phyloP scores from a whole-genome alignment of 305 asterid species.

The Fraxinus sp. region DNA sequence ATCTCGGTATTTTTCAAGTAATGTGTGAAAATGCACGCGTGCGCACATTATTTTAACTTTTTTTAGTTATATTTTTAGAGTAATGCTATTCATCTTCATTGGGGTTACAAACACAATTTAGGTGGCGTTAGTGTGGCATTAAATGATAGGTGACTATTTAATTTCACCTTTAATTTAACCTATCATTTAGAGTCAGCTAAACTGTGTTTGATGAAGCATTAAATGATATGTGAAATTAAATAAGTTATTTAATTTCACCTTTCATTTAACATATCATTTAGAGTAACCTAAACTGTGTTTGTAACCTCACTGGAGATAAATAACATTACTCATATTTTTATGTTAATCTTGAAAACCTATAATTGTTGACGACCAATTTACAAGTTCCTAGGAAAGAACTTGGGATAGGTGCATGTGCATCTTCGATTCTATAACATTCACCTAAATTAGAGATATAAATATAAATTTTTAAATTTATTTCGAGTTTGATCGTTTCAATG shows the following conservation, averaged over 20 bases:
- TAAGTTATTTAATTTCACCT: too few relatives aligned
- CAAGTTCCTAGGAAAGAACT: not conserved
- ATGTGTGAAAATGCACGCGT: conserved; percentile 35
- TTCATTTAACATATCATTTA: too few relatives aligned
- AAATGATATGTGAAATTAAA: too few relatives aligned
- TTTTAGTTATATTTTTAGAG: not conserved
- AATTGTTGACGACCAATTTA: not conserved
- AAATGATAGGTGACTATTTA: too few relatives aligned
- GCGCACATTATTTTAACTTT: conserved; percentile 21
- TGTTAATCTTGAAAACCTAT: not conserved
- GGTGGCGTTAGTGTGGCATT: too few relatives aligned
- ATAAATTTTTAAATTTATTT: not conserved
- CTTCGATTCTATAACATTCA: not conserved
- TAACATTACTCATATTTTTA: not conserved
- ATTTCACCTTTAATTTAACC: too few relatives aligned
- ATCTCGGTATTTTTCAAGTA: not conserved
- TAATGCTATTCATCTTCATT: too few relatives aligned
- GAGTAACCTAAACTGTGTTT: too few relatives aligned
- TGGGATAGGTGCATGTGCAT: not conserved
- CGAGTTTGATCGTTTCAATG: not conserved
- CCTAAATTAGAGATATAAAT: not conserved
- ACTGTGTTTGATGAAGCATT: too few relatives aligned
- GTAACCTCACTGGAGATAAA: too few relatives aligned
- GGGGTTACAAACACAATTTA: too few relatives aligned
- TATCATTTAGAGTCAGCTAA: too few relatives aligned